phyloP scores from a whole-genome alignment of 2,329 filamentous ascomycete species.

The Colletotrichum cordylinicola region DNA sequence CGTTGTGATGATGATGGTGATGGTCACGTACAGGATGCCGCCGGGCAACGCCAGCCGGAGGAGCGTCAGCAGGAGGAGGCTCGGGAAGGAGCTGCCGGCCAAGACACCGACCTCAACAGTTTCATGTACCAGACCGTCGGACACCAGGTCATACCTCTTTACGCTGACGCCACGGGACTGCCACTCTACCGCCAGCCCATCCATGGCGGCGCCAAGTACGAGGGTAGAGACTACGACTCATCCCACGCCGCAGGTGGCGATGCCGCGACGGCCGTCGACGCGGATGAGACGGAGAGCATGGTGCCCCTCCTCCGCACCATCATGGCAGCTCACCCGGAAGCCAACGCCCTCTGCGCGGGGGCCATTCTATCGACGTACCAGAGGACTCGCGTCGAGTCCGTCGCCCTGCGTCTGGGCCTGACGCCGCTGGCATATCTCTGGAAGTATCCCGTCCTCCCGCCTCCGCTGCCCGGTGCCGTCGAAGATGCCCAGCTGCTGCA shows the following conservation, averaged over 20 bases:
- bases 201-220: constrained; percentile 71
- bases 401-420: constrained; percentile 84
- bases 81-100: constrained; percentile 6
- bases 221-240: constrained; percentile 71
- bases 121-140: constrained; percentile 99
- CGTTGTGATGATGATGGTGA: background rate
- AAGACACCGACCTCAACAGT: constrained; percentile 75
- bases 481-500: constrained; percentile 68
- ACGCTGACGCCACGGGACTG: constrained; percentile 77
- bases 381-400: constrained; percentile 91
- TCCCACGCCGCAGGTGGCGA: constrained; percentile 21
- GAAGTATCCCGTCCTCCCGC: constrained; percentile 82
- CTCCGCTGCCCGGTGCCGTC: constrained; percentile 32
- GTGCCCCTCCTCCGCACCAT: constrained; percentile 75
- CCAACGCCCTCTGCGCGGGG: constrained; percentile 87
- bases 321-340: constrained; percentile 73
- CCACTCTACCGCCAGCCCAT: constrained; percentile 87
- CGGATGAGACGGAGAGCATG: constrained; percentile 90
- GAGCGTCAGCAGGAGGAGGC: background rate
- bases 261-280: constrained; percentile 22
- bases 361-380: constrained; percentile 97
- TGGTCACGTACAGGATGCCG: background rate
- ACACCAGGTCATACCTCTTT: constrained; percentile 84
- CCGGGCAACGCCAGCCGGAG: background rate
- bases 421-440: constrained; percentile 87